These are phyloP conservation scores for Kockovaella imperatae DNA, from an alignment of 768 basidiomycete genomes.

Conservation along the genomic window DNA sequence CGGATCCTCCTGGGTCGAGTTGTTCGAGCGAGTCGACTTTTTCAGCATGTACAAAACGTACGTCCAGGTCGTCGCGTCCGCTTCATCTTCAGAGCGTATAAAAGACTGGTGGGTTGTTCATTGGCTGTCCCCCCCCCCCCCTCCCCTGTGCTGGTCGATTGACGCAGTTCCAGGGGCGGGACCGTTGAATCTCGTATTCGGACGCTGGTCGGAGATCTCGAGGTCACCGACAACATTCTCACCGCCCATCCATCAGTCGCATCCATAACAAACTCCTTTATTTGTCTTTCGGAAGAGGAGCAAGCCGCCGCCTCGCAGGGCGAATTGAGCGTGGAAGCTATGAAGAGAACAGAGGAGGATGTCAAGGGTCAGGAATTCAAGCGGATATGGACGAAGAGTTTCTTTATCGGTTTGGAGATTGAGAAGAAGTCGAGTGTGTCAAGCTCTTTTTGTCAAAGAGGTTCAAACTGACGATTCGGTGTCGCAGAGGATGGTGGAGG, in stretches of 20 bases:
- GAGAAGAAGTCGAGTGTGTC: slow-evolving; percentile 79
- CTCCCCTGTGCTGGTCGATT: neutral
- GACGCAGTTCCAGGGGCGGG: slow-evolving; percentile 57
- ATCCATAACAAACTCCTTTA: slow-evolving; percentile 78
- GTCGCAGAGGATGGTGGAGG: slow-evolving; percentile 67
- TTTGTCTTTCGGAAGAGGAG: slow-evolving; percentile 80
- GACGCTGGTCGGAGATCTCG: slow-evolving; percentile 94
- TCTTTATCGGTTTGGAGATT: slow-evolving; percentile 90
- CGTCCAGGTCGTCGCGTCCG: slow-evolving; percentile 88
- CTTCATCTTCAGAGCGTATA: slow-evolving; percentile 72
- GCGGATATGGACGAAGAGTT: slow-evolving; percentile 88
- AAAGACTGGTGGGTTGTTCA: slow-evolving; percentile 70
- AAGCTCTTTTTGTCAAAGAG: neutral
- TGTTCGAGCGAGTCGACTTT: slow-evolving; percentile 94
- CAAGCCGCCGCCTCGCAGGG: slow-evolving; percentile 81
- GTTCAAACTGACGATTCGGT: slow-evolving; percentile 1
- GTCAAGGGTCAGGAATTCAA: slow-evolving; percentile 57
- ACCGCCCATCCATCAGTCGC: slow-evolving; percentile 92
- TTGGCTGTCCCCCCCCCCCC: neutral
- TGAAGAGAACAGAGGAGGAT: slow-evolving; percentile 55
- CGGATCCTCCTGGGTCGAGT: slow-evolving; percentile 73
- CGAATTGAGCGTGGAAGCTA: slow-evolving; percentile 65
- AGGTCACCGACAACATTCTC: slow-evolving; percentile 83
- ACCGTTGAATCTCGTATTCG: slow-evolving; percentile 97
- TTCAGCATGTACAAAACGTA: slow-evolving; percentile 96